These are phyloP conservation scores for Aureobasidium sp. DNA, from an alignment of 2,329 filamentous ascomycete genomes.

Conservation along the genomic window DNA sequence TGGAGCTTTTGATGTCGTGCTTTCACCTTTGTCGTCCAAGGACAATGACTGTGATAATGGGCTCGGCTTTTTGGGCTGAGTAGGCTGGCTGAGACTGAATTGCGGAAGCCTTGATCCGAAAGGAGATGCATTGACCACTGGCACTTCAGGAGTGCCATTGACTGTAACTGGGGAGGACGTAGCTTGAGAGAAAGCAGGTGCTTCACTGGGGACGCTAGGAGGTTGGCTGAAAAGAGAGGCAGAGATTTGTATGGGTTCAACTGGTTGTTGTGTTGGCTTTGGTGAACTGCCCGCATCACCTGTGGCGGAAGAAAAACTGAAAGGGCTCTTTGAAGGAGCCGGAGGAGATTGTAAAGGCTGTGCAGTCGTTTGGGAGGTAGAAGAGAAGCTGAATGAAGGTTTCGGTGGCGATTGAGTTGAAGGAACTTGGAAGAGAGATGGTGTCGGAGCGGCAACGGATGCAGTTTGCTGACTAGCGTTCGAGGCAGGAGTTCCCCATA, in stretches of 20 bases:
- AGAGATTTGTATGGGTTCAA: background rate
- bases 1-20: background rate
- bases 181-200: background rate
- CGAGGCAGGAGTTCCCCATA: background rate
- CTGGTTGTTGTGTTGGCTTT: background rate
- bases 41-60: slow-evolving; percentile 25
- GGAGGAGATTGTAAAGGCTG: background rate
- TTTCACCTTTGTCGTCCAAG: background rate
- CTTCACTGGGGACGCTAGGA: background rate
- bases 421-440: background rate
- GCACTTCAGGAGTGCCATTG: background rate
- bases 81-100: slow-evolving; percentile 13
- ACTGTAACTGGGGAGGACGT: background rate
- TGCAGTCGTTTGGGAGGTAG: background rate
- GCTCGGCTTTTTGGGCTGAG: slow-evolving; percentile 25
- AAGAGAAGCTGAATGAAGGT: slow-evolving; percentile 7
- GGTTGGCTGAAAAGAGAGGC: background rate
- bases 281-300: background rate
- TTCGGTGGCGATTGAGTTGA: background rate
- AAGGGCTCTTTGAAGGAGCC: background rate
- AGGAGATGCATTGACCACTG: background rate
- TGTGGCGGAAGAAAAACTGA: background rate
- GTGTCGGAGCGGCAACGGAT: background rate
- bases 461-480: background rate
- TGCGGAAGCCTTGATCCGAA: slow-evolving; percentile 3